A percentile compares a stretch with the other conserved stretches of the same genome.
Conservation (phyloP, 805 yeast genomes). For the Schizosaccharomyces cryophilus region DNA sequence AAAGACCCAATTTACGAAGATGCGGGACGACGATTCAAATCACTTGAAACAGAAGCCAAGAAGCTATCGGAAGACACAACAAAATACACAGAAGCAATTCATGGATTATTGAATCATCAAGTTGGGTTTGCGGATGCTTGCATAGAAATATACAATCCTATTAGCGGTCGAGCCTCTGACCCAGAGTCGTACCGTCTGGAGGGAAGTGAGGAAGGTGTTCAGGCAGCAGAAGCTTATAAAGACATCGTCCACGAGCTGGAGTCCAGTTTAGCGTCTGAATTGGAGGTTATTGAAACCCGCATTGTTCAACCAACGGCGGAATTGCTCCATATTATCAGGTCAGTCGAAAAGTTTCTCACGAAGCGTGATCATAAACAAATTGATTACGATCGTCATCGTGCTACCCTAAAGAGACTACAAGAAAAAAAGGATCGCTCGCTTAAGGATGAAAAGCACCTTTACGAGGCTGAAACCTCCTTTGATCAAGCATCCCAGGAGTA, state of each 20-base stretch:
- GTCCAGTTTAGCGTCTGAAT: slow-evolving; percentile 68
- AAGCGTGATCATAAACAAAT: slow-evolving; percentile 89
- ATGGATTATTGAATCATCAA: slow-evolving; percentile 80
- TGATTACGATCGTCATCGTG: slow-evolving; percentile 69
- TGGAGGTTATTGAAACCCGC: slow-evolving; percentile 73
- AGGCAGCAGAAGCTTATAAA: slow-evolving; percentile 78
- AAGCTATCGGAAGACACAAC: slow-evolving; percentile 73
- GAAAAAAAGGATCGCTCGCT: slow-evolving; percentile 60
- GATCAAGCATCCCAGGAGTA: slow-evolving; percentile 84
- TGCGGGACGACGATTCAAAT: slow-evolving; percentile 90
- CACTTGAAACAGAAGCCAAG: slow-evolving; percentile 71
- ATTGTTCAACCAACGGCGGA: slow-evolving; percentile 84
- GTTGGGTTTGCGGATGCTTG: slow-evolving; percentile 86
- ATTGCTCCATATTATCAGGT: slow-evolving; percentile 51
- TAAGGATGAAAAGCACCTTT: slow-evolving; percentile 79
- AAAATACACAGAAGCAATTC: slow-evolving; percentile 73
- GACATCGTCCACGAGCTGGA: slow-evolving; percentile 71
- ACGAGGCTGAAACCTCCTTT: slow-evolving; percentile 69
- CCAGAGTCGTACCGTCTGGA: slow-evolving; percentile 70
- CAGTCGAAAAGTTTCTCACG: slow-evolving; percentile 77
- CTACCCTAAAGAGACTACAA: slow-evolving; percentile 45
- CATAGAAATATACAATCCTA: slow-evolving; percentile 89
- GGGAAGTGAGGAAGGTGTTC: slow-evolving; percentile 89
- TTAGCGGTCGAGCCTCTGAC: slow-evolving; percentile 74
- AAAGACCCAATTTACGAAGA: slow-evolving; percentile 74